Base-by-base conservation (phyloP, 2,329 filamentous ascomycete species). In the Blastomyces silverae region DNA sequence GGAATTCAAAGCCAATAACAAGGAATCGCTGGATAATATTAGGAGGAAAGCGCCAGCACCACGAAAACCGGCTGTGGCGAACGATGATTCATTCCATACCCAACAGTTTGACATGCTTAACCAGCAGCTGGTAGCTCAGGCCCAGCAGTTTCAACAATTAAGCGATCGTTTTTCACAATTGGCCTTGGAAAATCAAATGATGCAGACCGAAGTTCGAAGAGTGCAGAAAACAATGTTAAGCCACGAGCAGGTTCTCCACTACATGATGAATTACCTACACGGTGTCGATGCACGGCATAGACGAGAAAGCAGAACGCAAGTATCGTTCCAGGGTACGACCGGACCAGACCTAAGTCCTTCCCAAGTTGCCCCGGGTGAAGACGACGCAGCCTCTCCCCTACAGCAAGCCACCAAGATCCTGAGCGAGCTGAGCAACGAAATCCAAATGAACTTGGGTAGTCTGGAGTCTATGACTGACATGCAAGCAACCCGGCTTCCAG, bases 11-110 rank as follows among this genome's bases (percentile, higher is more conserved):
- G 89, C 90, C 69, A 93, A 97, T 78, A 95, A 93, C 78, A 97
- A 97, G 77, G 92, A 97, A 74, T 94, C 92, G 57, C 83, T 99
- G 59, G 94, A 99, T 73, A 97, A 97, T 70, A 99, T 99, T 73
- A 87, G 92, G 72, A 85, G 94, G 70, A 99, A 99, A 79, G 93
- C 94, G 2, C 94, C 94, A 0, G 92, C 93, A 1, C 90, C 93
- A 2, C 84, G 93, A 69, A 97, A 97, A 75, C 78, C 84, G 42
- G 78, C 83, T 2, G 84, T 85, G 69, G 79, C 80, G 22, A 88
- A 87, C 64, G 92, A 96, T 62, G 84, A 89, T 57, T 87, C 90
- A 64, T 86, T 90, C 31, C 89, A 91, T 1, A 88, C 87, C 31
- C 92, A 96, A 74, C 93, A 97, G 75, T 89, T 96, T 74, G 89